A percentile compares a stretch with the other conserved stretches of the same genome.
Conservation (phyloP, 345 rosid genomes). For the Clarkia xantiana region DNA sequence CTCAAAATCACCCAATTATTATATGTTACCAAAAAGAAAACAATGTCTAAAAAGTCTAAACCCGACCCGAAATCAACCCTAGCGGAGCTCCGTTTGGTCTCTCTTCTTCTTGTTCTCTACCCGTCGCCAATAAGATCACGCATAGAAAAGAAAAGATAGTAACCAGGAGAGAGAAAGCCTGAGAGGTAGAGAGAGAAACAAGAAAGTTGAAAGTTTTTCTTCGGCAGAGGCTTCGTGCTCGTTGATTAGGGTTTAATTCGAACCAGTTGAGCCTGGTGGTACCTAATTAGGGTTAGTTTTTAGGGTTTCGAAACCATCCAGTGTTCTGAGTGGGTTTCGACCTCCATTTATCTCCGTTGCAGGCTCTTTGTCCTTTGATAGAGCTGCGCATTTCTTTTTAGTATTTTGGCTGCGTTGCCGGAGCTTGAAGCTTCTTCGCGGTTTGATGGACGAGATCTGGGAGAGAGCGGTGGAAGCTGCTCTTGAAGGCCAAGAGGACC, state of each 20-base stretch:
- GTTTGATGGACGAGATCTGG: constrained; percentile 74
- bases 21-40: background rate
- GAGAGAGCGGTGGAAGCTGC: constrained; percentile 62
- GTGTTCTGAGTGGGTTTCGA: background rate
- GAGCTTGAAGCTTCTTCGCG: background rate
- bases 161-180: background rate
- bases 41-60: background rate
- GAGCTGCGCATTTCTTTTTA: background rate
- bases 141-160: background rate
- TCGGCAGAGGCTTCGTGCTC: background rate
- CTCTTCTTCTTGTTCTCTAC: background rate
- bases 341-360: too few relatives aligned
- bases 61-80: background rate
- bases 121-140: constrained; percentile 4
- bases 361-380: too few relatives aligned
- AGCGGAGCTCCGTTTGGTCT: background rate
- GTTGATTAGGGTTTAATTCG: background rate
- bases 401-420: background rate
- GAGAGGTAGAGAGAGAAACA: background rate
- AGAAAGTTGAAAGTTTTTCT: background rate
- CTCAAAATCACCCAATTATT: constrained; percentile 6
- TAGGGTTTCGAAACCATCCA: too few relatives aligned
- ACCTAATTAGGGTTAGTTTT: background rate
- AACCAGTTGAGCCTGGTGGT: background rate
- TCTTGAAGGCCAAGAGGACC: constrained; percentile 44